Evolutionary conservation across 208 protist genomes (phyloP), one percentile per base, ranked within the genome.

Genomic region (Hexamita inflata): DNA sequence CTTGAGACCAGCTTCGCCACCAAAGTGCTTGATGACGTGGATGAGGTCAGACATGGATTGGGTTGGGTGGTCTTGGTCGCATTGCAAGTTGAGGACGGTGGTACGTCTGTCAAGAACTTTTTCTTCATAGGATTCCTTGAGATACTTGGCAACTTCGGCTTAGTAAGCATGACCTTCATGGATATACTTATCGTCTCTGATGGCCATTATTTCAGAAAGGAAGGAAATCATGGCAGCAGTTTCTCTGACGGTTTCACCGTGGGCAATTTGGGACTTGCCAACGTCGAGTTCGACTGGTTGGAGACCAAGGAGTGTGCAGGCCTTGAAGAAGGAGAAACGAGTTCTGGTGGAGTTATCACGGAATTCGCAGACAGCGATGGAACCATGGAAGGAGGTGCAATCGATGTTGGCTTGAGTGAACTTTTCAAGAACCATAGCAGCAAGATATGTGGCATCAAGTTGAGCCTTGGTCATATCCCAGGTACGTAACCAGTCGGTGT

Each of bases 181-280:
- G 39, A 82, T 24, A 35, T 58, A 82, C 45, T 74, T 81, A 29
- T 82, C 79, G 40, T 82, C 79, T 58, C 79, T 7, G 39, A 82
- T 82, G 7, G 77, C 79, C 53, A 77, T 53, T 0, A 74, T 9
- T 57, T 81, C 77, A 39, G 77, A 68, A 26, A 80, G 28, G 77
- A 82, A 82, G 1, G 79, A 82, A 29, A 80, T 73, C 77, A 81
- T 81, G 65, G 75, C 77, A 38, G 77, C 75, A 7, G 77, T 80
- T 64, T 82, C 79, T n/a, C 77, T 13, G 15, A 82, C 66, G 35
- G 67, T 62, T 42, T 75, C 79, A 77, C 79, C 79, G 58, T 82
- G 79, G 49, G 79, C 78, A 78, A 77, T 58, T 40, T 82, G 79
- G 41, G 60, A 76, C 59, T 82, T 82, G 0, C n/a, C 9, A 19